Conservation (phyloP, 805 yeast species). For the Candida ovalis region DNA sequence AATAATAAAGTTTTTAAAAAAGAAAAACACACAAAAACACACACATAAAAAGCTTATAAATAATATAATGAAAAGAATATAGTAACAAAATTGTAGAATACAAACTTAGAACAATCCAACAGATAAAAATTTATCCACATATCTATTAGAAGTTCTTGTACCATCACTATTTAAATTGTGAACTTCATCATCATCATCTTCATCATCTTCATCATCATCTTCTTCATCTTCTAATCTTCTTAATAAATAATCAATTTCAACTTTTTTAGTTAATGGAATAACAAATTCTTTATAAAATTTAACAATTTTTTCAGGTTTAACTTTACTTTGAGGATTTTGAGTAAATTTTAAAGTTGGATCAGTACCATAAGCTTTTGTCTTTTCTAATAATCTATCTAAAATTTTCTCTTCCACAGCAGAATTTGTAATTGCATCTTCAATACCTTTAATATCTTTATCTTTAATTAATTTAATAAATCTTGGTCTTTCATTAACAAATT, state of each 20-base stretch:
- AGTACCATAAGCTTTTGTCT: constrained; percentile 83
- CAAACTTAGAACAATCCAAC: constrained; percentile 16
- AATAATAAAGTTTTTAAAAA: no score
- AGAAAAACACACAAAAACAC: neutral
- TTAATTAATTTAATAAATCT: constrained; percentile 61
- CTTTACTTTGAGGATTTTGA: constrained; percentile 65
- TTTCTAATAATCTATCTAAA: constrained; percentile 68
- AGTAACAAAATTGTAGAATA: neutral
- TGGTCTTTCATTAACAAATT: constrained; percentile 67
- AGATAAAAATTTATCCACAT: constrained; percentile 23
- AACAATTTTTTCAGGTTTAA: constrained; percentile 79
- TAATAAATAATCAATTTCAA: constrained; percentile 87
- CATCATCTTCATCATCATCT: constrained; percentile 26
- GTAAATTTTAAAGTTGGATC: constrained; percentile 78
- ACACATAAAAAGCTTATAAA: neutral
- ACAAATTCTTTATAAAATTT: constrained; percentile 81
- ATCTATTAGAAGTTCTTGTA: constrained; percentile 14
- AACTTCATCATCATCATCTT: constrained; percentile 10
- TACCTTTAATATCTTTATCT: constrained; percentile 63
- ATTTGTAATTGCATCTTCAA: constrained; percentile 81
- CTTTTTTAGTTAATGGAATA: constrained; percentile 92
- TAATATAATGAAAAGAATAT: constrained; percentile 1
- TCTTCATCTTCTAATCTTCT: constrained; percentile 66
- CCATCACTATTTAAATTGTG: neutral
- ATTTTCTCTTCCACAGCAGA: constrained; percentile 82